A percentile compares a stretch with the other conserved stretches of the same genome.
Conservation (phyloP, 352 stramenopile species). For the Phytophthora palmivora region DNA sequence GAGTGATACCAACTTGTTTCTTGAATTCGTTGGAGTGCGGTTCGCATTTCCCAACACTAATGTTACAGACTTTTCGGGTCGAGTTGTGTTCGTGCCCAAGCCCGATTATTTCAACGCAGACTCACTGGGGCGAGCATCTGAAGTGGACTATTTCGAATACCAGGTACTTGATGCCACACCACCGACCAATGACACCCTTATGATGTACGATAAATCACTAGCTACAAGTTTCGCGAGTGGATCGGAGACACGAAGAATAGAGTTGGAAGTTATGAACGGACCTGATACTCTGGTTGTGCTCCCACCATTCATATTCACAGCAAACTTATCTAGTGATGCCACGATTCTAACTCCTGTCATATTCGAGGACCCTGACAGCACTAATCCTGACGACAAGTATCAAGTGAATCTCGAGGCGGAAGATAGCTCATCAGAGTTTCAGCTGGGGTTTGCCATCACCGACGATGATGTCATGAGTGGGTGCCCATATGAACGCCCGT, state of each 20-base stretch:
- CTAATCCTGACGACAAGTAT: conserved; percentile 40
- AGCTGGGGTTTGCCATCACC: conserved; percentile 51
- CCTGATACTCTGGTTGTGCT: conserved; percentile 56
- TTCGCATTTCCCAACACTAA: conserved; percentile 15
- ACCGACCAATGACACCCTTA: conserved; percentile 10
- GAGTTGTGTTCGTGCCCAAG: conserved; percentile 55
- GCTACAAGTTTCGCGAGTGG: conserved; percentile 19
- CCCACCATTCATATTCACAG: conserved; percentile 47
- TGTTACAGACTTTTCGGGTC: conserved; percentile 36
- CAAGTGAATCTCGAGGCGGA: conserved; percentile 51
- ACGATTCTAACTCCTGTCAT: conserved; percentile 42
- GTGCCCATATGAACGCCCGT: conserved; percentile 60
- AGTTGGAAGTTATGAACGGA: conserved; percentile 58
- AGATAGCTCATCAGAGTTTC: conserved; percentile 43
- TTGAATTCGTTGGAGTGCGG: conserved; percentile 26
- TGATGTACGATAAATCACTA: conserved; percentile 19
- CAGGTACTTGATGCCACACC: conserved; percentile 21
- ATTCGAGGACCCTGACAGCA: conserved; percentile 66
- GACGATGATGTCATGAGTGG: conserved; percentile 62
- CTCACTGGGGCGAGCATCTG: background rate
- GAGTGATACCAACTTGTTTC: background rate
- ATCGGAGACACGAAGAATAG: conserved; percentile 36
- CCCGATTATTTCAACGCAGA: conserved; percentile 62
- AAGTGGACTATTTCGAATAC: conserved; percentile 50
- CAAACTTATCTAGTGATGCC: conserved; percentile 30